Evolutionary conservation across 2,329 filamentous ascomycete species (phyloP).

Genomic region (Metarhizium robertsii): DNA sequence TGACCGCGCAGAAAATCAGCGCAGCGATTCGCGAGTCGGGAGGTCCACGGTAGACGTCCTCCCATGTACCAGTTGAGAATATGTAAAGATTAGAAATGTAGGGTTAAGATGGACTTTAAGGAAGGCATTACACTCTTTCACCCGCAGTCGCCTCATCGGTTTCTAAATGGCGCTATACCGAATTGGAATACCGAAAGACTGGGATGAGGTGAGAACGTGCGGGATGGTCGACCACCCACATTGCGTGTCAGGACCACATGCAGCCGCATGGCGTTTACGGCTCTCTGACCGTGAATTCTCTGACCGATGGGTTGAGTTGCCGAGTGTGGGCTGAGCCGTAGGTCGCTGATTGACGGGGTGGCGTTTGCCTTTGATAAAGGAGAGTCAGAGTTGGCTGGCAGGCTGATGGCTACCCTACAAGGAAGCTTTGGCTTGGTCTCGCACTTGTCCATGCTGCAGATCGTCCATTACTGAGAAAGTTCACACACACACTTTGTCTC

Average conservation of each 20-base stretch:
- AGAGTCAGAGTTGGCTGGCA: too few relatives aligned
- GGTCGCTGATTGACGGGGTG: not conserved
- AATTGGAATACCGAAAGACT: conserved; percentile 7
- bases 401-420: too few relatives aligned
- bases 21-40: not conserved
- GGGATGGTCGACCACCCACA: not conserved
- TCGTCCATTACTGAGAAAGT: too few relatives aligned
- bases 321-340: not conserved
- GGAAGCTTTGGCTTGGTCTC: too few relatives aligned
- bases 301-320: not conserved
- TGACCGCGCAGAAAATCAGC: too few relatives aligned
- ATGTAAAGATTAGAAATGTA: not conserved
- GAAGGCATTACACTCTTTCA: not conserved
- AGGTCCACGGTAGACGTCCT: not conserved
- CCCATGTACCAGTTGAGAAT: not conserved
- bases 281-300: too few relatives aligned
- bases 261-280: not conserved
- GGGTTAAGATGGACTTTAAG: not conserved
- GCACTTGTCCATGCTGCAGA: too few relatives aligned
- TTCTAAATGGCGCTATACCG: conserved; percentile 4
- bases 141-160: conserved; percentile 1
- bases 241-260: not conserved
- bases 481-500: too few relatives aligned
- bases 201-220: not conserved
- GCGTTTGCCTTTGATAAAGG: not conserved